Evolutionary conservation across 2,329 filamentous ascomycete species (phyloP), one percentile per base, ranked within the genome.

Genomic region (Magnaporthiopsis rhizophila): DNA sequence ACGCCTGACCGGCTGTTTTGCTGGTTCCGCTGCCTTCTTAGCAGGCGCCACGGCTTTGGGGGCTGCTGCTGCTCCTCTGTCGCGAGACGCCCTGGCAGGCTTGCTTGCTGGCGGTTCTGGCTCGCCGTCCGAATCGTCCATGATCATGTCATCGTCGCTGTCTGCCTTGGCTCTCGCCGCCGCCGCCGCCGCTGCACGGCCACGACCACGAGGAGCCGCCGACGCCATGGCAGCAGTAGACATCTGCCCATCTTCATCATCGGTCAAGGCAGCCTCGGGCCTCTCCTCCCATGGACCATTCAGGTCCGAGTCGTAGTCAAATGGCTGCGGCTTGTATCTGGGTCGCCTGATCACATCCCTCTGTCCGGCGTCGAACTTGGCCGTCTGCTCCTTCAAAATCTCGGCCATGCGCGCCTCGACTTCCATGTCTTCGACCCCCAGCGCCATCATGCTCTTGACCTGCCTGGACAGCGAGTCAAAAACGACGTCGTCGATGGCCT

Each of bases 251-350:
- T 65, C 67, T 69, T 69, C 28, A 70, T 71, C 61, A 32, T 66
- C 65, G 4, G 32, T 77, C 59, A 87, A 80, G 6, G 87, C 74
- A 1, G 88, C 90, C 9, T 85, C 88, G 0, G 90, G 86, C 65
- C 92, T 86, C 61, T 95, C 89, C 66, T 89, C 89, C 93, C 94
- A 98, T 62, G 83, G 82, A 0, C 93, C 95, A 62, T 97, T 89
- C 32, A 93, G 79, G 68, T 98, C 94, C n/a, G 86, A 91, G 72
- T 98, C 92, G 92, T 93, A 98, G 2, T 81, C 82, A 13, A 86
- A 83, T 1, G 94, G 94, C 73, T 88, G 91, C 0, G 91, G 88
- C 72, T 90, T 94, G 66, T 90, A 80, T 66, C 56, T 57, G 66
- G 60, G 70, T 24, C 45, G 45, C 81, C 69, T 69, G 71, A 75